A percentile compares a stretch with the other conserved stretches of the same genome.
phyloP scores from a whole-genome alignment of 805 yeast species.

The Candida multigemmis region DNA sequence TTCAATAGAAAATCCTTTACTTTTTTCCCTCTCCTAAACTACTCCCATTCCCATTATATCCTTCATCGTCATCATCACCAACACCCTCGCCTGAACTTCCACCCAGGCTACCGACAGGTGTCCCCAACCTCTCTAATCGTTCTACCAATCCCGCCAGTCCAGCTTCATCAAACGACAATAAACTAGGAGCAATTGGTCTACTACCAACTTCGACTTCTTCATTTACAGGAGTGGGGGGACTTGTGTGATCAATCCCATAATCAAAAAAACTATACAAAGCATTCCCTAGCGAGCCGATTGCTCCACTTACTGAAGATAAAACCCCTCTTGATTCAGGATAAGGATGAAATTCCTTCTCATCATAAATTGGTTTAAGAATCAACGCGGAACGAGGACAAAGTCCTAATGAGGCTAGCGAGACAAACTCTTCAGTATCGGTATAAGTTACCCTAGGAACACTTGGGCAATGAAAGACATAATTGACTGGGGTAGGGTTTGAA shows the following conservation, averaged over 20 bases:
- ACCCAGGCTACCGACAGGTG: no score
- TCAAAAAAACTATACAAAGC: slow-evolving; percentile 34
- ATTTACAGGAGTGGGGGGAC: slow-evolving; percentile 5
- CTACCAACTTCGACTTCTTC: slow-evolving; percentile 4
- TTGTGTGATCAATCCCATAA: slow-evolving; percentile 29
- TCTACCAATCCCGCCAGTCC: no score
- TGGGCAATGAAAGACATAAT: slow-evolving; percentile 28
- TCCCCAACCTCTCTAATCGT: no score
- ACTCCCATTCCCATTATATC: no score
- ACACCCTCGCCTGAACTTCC: no score
- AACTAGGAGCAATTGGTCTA: slow-evolving; percentile 2
- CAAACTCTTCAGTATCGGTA: slow-evolving; percentile 42
- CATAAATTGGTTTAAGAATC: slow-evolving; percentile 55
- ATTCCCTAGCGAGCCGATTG: slow-evolving; percentile 9
- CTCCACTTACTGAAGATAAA: slow-evolving; percentile 4
- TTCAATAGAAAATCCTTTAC: no score
- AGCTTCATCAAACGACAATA: slow-evolving; percentile 1
- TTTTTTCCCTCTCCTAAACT: no score
- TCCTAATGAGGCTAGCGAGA: slow-evolving; percentile 43
- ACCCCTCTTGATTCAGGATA: slow-evolving; percentile 5
- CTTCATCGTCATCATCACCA: no score
- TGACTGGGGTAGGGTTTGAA: slow-evolving; percentile 49
- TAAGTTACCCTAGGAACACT: slow-evolving; percentile 40
- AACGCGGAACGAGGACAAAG: slow-evolving; percentile 68
- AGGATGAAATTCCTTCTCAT: slow-evolving; percentile 7